phyloP scores from a whole-genome alignment of 1,139 yeast genomes.

The Magnusiomyces sp. region DNA sequence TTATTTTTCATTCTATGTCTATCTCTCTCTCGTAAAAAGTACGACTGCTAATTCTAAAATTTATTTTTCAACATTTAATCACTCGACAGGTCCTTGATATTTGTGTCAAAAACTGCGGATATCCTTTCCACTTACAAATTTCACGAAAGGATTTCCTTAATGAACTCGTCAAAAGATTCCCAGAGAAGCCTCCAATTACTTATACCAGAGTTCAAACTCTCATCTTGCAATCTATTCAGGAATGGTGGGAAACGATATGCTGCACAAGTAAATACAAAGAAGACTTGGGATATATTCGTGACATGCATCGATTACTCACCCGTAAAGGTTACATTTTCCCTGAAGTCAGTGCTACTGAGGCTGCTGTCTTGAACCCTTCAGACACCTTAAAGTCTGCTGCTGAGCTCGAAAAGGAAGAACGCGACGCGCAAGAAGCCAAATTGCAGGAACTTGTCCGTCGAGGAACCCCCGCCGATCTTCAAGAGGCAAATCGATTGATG shows the following conservation, averaged over 20 bases:
- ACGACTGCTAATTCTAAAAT: too few species aligned
- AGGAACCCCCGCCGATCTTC: conserved; percentile 91
- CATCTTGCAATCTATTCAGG: conserved; percentile 85
- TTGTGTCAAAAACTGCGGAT: conserved; percentile 94
- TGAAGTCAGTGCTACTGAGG: conserved; percentile 79
- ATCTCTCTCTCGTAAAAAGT: too few species aligned
- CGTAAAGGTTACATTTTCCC: conserved; percentile 92
- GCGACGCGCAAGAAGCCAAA: conserved; percentile 88
- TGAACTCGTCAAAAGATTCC: conserved; percentile 86
- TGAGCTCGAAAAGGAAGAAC: conserved; percentile 87
- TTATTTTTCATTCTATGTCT: neutral
- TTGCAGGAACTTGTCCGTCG: conserved; percentile 90
- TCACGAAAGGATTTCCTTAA: conserved; percentile 91
- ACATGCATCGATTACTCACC: conserved; percentile 84
- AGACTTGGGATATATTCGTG: conserved; percentile 85
- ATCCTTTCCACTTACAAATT: conserved; percentile 90
- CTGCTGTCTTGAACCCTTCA: conserved; percentile 88
- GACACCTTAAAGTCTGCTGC: conserved; percentile 83
- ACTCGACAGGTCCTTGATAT: conserved; percentile 53
- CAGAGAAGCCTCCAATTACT: conserved; percentile 87
- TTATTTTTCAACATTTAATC: conserved; percentile 20
- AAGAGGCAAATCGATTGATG: conserved; percentile 94
- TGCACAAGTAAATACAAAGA: conserved; percentile 83
- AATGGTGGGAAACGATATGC: conserved; percentile 95
- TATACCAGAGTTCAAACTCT: conserved; percentile 77